Conservation (phyloP, 2,329 filamentous ascomycete species). For the Colletotrichum lupini region DNA sequence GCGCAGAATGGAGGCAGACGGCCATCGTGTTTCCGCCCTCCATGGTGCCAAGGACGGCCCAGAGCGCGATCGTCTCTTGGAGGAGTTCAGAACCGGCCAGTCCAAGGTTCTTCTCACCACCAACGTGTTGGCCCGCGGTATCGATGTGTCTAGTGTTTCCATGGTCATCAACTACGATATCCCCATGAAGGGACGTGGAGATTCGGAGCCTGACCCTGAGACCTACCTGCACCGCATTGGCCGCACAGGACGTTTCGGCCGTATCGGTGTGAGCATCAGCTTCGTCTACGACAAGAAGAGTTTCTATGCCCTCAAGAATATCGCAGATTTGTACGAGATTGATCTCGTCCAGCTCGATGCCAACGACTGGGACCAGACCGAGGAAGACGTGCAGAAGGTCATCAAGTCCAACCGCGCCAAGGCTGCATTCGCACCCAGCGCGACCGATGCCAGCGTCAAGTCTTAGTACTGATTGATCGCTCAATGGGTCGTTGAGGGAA, state of each 20-base stretch:
- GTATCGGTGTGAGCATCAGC: slow-evolving; percentile 94
- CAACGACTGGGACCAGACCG: slow-evolving; percentile 90
- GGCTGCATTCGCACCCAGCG: slow-evolving; percentile 62
- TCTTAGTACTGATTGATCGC: slow-evolving; percentile 19
- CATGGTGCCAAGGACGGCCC: slow-evolving; percentile 88
- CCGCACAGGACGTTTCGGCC: slow-evolving; percentile 94
- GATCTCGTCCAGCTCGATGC: slow-evolving; percentile 85
- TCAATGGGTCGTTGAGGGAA: neutral
- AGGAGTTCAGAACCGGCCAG: slow-evolving; percentile 85
- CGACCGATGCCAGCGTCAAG: slow-evolving; percentile 45
- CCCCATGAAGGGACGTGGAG: slow-evolving; percentile 78
- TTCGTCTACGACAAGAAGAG: slow-evolving; percentile 91
- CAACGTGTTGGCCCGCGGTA: slow-evolving; percentile 95
- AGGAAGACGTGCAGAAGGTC: slow-evolving; percentile 82
- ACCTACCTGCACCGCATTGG: slow-evolving; percentile 99
- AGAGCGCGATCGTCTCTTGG: slow-evolving; percentile 85
- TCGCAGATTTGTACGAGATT: slow-evolving; percentile 83
- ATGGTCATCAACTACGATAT: slow-evolving; percentile 99
- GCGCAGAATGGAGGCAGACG: slow-evolving; percentile 85
- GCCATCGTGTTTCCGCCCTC: slow-evolving; percentile 90
- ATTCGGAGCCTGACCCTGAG: slow-evolving; percentile 88
- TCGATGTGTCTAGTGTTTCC: slow-evolving; percentile 90
- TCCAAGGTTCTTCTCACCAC: slow-evolving; percentile 98
- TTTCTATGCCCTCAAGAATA: slow-evolving; percentile 82
- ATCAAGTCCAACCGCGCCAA: slow-evolving; percentile 78